Evolutionary conservation across 129 eudicot species (phyloP).

Genomic region (Tagetes patula): DNA sequence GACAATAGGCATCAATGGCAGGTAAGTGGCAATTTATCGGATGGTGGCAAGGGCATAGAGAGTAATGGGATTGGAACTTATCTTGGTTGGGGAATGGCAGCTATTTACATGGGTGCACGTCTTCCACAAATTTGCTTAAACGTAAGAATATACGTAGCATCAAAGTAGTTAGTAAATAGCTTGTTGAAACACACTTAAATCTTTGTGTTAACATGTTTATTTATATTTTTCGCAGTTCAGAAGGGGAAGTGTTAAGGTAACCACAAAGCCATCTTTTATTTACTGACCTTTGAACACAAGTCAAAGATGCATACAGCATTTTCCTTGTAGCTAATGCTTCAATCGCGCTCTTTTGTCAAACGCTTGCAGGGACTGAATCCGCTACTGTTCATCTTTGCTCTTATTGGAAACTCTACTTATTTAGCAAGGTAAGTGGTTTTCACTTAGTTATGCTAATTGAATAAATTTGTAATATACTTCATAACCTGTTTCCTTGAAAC

Average conservation of each 20-base stretch:
- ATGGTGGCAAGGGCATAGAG: constrained; percentile 28
- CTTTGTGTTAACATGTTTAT: constrained; percentile 7
- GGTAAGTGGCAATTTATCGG: constrained; percentile 38
- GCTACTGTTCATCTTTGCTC: constrained; percentile 79
- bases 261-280: neutral
- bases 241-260: constrained; percentile 76
- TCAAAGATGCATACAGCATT: constrained; percentile 1
- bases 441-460: neutral
- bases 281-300: neutral
- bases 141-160: constrained; percentile 36
- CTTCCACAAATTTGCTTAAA: constrained; percentile 74
- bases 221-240: constrained; percentile 51
- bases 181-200: neutral
- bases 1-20: constrained; percentile 26
- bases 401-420: constrained; percentile 68
- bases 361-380: constrained; percentile 77
- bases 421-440: constrained; percentile 65
- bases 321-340: constrained; percentile 1
- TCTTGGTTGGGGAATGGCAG: constrained; percentile 93
- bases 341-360: neutral
- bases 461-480: neutral
- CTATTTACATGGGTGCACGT: constrained; percentile 84
- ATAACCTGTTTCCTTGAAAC: neutral
- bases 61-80: constrained; percentile 50
- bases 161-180: neutral